Conservation (phyloP, 1,284 basidiomycete species). For the Leccinum subrobustum region DNA sequence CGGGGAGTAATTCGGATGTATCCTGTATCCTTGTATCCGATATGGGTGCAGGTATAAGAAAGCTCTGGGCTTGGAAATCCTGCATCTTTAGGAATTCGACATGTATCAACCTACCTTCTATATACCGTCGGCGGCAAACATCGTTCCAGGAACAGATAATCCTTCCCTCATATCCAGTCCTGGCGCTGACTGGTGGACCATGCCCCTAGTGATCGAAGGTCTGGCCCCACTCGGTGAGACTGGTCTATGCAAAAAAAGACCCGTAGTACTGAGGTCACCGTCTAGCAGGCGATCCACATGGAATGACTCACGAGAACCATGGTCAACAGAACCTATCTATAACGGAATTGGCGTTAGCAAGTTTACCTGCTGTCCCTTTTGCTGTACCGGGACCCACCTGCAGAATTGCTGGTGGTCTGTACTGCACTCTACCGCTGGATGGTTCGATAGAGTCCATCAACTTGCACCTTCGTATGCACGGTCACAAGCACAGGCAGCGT, state of each 20-base stretch:
- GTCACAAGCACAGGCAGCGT: constrained; percentile 9
- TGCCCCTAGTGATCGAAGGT: not conserved
- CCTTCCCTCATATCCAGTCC: not conserved
- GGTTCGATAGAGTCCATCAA: constrained; percentile 8
- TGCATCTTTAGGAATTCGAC: not conserved
- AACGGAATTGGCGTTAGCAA: not conserved
- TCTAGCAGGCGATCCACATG: not conserved
- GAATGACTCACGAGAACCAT: not conserved
- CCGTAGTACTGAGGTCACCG: not conserved
- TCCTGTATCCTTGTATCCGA: not conserved
- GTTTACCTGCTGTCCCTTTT: not conserved
- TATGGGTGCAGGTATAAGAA: constrained; percentile 7
- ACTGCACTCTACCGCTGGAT: constrained; percentile 9
- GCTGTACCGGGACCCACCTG: not conserved
- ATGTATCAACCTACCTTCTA: constrained; percentile 3
- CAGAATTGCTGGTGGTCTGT: not conserved
- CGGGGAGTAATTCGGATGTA: not conserved
- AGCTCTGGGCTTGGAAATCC: not conserved
- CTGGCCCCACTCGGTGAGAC: not conserved
- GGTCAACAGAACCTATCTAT: not conserved
- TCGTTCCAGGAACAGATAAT: not conserved
- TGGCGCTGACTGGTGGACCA: not conserved
- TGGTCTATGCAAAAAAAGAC: not conserved
- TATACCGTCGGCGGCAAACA: not conserved
- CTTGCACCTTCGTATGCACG: constrained; percentile 7